Evolutionary conservation across 257 asterid genomes (phyloP).

Genomic region (Fraxinus pennsylvanica): DNA sequence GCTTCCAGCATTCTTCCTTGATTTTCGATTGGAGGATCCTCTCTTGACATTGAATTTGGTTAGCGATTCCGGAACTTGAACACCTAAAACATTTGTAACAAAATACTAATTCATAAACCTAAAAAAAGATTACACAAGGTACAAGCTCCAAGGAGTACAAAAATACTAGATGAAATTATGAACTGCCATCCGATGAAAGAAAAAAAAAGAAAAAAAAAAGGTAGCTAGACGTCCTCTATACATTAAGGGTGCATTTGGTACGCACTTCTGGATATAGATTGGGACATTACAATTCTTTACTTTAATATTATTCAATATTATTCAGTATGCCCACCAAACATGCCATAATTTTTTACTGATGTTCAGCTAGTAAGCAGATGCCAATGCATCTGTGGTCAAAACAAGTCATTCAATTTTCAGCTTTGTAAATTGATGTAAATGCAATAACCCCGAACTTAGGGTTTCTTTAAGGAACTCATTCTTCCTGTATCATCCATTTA

Average conservation of each 20-base stretch:
- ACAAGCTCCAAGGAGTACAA: neutral
- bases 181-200: neutral
- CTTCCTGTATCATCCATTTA: neutral
- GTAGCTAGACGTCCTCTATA: neutral
- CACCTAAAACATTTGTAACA: conserved; percentile 47
- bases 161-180: neutral
- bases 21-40: conserved; percentile 35
- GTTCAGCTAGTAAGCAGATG: neutral
- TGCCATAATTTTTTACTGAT: neutral
- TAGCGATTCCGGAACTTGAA: conserved; percentile 65
- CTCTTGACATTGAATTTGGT: conserved; percentile 51
- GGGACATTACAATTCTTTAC: neutral
- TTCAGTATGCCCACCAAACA: neutral
- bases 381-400: neutral
- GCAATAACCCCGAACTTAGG: neutral
- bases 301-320: neutral
- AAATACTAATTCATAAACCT: neutral
- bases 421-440: neutral
- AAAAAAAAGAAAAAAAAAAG: neutral
- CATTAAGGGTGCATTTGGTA: neutral
- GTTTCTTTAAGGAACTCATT: neutral
- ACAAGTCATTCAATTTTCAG: neutral
- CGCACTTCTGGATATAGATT: neutral
- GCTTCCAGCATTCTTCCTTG: conserved; percentile 30
- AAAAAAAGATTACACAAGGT: neutral